These are phyloP conservation scores for Leccinum aurantiacum DNA, from an alignment of 768 basidiomycete species.

Conservation along the genomic window DNA sequence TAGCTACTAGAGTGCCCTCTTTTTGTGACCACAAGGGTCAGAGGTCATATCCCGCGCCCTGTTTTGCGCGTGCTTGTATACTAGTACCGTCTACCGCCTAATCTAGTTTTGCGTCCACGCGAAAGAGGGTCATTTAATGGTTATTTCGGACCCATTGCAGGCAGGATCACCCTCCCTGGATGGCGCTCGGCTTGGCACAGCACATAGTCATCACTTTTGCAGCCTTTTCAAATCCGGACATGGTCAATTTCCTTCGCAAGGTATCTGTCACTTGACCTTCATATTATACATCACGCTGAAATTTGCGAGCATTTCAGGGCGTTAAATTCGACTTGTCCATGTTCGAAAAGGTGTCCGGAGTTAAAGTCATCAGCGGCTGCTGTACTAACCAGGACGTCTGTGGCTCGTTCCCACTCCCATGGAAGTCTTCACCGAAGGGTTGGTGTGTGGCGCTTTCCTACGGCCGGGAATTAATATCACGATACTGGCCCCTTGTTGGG, in stretches of 20 bases:
- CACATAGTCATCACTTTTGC: no score
- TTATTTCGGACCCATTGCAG: neutral
- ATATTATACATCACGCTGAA: neutral
- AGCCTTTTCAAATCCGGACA: neutral
- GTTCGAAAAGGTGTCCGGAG: no score
- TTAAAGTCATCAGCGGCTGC: no score
- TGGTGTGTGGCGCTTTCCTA: no score
- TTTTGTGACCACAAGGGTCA: neutral
- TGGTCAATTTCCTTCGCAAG: neutral
- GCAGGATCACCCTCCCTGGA: no score
- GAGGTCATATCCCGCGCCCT: neutral
- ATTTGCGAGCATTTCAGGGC: neutral
- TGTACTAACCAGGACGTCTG: no score
- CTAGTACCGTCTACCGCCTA: neutral
- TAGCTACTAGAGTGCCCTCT: neutral
- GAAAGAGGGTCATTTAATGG: neutral
- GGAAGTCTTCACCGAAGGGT: no score
- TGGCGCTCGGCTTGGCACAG: no score
- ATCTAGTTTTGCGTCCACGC: neutral
- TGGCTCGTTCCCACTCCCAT: no score
- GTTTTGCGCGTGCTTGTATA: constrained; percentile 14
- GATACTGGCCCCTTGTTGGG: neutral
- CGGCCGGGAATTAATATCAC: no score
- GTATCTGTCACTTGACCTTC: neutral
- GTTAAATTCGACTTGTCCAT: no score